Evolutionary conservation across 116 monocot species (phyloP), one percentile per base, ranked within the genome.

Genomic region (Cymodocea nodosa): DNA sequence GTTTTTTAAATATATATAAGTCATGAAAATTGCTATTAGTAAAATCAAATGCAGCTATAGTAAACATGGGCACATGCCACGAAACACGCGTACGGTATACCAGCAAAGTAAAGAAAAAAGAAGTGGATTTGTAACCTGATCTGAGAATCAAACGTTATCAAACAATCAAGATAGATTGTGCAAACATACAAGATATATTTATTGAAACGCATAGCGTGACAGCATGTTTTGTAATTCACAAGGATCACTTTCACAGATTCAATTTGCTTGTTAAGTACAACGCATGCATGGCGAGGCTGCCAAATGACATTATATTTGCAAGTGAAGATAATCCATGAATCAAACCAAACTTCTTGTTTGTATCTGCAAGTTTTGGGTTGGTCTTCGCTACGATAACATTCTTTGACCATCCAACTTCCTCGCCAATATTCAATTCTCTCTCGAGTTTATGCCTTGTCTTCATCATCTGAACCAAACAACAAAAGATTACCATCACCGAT

Each of bases 301-400:
- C 97, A 64, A 97, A 88, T 16, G 97, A 77, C 68, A 91, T 70
- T 53, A 97, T 84, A 64, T 97, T 97, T 65, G 97, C 97, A 37
- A 91, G 86, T 0, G 97, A 97, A 8, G 97, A 97, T 0, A 97
- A 72, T 8, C 92, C 89, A 50, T 97, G 97, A 58, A 97, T 89
- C 97, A 97, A 84, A 25, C 97, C 89, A 37, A 97, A 97, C 60
- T 88, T 97, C 82, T 91, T 97, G 78, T 97, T 97, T 82, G 88
- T 86, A 1, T 74, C 66, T 30, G 81, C 73, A 23, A 97, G 88
- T 25, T 73, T 76, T 7, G 97, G 97, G 56, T 91, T 86, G 5
- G 70, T 54, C 67, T 91, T 97, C 15, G 85, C 81, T 6, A 37
- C 69, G 6, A 79, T 76, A 14, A 65, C 51, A 55, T 91, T 97